Evolutionary conservation across 352 stramenopile species (phyloP).

Genomic region (Peronospora tabacina): DNA sequence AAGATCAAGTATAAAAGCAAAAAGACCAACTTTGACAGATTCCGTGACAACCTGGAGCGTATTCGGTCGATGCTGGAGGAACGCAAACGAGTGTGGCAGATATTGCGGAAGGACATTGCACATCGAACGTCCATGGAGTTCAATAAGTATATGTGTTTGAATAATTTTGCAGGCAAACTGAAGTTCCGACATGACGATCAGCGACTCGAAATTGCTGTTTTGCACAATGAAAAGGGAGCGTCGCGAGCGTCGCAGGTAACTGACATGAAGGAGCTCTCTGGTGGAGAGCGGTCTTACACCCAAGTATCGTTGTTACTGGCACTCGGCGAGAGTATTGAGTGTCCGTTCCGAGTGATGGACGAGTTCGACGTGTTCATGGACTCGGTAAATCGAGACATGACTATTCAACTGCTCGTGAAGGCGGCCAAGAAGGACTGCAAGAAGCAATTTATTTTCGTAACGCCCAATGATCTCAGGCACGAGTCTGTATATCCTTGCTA

Average conservation of each 20-base stretch:
- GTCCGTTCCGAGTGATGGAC: constrained; percentile 96
- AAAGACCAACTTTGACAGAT: constrained; percentile 50
- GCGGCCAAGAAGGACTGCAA: constrained; percentile 63
- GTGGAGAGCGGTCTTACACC: constrained; percentile 94
- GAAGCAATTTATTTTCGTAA: constrained; percentile 88
- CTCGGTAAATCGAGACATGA: constrained; percentile 92
- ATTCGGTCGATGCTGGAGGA: constrained; percentile 70
- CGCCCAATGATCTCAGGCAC: constrained; percentile 82
- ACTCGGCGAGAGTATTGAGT: constrained; percentile 87
- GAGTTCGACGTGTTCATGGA: constrained; percentile 99
- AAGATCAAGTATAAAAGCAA: constrained; percentile 62
- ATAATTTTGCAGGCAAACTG: constrained; percentile 80
- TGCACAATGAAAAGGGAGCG: constrained; percentile 67
- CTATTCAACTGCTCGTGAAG: constrained; percentile 91
- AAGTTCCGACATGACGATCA: constrained; percentile 75
- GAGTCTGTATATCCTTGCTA: constrained; percentile 3
- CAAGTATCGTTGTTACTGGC: constrained; percentile 95
- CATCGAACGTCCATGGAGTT: constrained; percentile 72
- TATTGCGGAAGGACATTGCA: constrained; percentile 71
- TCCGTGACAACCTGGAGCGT: constrained; percentile 51
- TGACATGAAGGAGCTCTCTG: constrained; percentile 95
- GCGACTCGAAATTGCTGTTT: constrained; percentile 67
- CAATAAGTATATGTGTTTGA: constrained; percentile 78
- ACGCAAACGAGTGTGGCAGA: constrained; percentile 67
- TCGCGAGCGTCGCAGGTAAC: constrained; percentile 84